Conservation (phyloP, 2,329 filamentous ascomycete genomes). For the Exophiala bonariae region DNA sequence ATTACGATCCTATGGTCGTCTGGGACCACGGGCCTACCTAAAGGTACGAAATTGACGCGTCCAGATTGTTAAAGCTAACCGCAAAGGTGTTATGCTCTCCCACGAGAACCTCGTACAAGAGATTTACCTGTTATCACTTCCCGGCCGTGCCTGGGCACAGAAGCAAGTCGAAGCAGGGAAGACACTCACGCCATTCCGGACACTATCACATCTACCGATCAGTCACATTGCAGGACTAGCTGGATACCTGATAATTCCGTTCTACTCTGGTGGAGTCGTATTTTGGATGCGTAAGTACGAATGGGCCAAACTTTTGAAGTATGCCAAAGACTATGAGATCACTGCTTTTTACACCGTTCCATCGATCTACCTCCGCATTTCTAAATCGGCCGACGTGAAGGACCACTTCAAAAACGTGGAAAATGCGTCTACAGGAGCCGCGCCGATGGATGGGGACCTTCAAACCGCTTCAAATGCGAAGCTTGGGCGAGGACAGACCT, state of each 20-base stretch:
- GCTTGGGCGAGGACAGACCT: conserved; percentile 43
- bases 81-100: conserved; percentile 38
- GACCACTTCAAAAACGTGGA: conserved; percentile 56
- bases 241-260: conserved; percentile 48
- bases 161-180: conserved; percentile 32
- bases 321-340: conserved; percentile 52
- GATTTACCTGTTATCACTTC: conserved; percentile 24
- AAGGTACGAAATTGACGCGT: conserved; percentile 32
- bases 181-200: conserved; percentile 34
- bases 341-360: conserved; percentile 61
- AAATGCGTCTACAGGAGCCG: conserved; percentile 54
- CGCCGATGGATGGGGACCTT: conserved; percentile 56
- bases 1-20: conserved; percentile 49
- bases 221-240: conserved; percentile 51
- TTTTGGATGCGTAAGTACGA: conserved; percentile 67
- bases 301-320: conserved; percentile 55
- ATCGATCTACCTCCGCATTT: conserved; percentile 60
- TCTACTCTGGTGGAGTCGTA: conserved; percentile 48
- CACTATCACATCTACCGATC: conserved; percentile 47
- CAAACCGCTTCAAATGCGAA: conserved; percentile 54
- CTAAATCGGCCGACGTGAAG: conserved; percentile 56
- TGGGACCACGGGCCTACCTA: conserved; percentile 50
- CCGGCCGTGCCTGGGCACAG: conserved; percentile 25
- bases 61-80: background rate
- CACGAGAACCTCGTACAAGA: conserved; percentile 47